These are phyloP conservation scores for Lasiodiplodia gonubiensis DNA, from an alignment of 2,329 filamentous ascomycete species.

Conservation along the genomic window DNA sequence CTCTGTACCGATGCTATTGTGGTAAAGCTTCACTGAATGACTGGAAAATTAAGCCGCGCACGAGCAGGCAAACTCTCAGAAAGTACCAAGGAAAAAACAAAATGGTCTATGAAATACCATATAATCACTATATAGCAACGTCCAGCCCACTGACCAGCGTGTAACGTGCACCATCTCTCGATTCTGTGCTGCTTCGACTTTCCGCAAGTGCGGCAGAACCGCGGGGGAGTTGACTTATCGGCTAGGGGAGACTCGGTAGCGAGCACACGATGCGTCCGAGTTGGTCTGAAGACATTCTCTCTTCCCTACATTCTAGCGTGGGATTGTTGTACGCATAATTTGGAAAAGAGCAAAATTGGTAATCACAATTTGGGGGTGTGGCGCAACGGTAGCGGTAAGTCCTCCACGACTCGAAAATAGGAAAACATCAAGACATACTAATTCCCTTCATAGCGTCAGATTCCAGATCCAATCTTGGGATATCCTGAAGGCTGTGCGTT, in stretches of 20 bases:
- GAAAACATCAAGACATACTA: neutral
- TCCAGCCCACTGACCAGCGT: too few relatives aligned
- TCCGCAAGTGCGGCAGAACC: neutral
- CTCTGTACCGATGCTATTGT: too few relatives aligned
- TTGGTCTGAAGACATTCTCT: neutral
- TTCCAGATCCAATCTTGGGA: constrained; percentile 19
- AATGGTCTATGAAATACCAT: too few relatives aligned
- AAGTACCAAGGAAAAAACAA: too few relatives aligned
- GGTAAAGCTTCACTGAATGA: too few relatives aligned
- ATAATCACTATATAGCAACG: too few relatives aligned
- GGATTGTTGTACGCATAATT: neutral
- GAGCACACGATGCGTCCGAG: neutral
- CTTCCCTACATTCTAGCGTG: neutral
- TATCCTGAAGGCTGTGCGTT: constrained; percentile 21
- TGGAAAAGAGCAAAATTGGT: neutral
- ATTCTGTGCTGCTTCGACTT: neutral
- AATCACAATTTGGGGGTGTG: neutral
- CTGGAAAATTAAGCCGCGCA: too few relatives aligned
- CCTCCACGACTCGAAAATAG: neutral
- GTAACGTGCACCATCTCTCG: too few relatives aligned
- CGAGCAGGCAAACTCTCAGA: too few relatives aligned
- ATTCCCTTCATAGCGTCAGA: constrained; percentile 18
- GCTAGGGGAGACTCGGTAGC: neutral
- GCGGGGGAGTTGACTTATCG: neutral
- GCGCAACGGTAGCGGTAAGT: constrained; percentile 23